Evolutionary conservation across 83 land plant genomes (phyloP).

Genomic region (Picea abies): DNA sequence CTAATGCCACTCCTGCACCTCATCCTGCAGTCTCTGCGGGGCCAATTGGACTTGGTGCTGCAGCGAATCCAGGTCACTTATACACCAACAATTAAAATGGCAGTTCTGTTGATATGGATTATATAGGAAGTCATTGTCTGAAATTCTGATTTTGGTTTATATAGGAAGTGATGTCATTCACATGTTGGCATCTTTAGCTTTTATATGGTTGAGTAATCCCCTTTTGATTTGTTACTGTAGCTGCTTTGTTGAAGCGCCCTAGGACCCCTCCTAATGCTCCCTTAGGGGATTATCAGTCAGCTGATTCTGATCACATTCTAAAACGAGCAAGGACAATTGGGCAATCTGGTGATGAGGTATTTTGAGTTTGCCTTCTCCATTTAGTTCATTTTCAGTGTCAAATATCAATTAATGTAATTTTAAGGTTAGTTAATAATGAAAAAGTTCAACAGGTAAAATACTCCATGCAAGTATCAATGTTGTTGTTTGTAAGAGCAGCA

Average conservation of each 20-base stretch:
- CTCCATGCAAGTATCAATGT: neutral
- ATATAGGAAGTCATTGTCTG: no score
- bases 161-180: neutral
- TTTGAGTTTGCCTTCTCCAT: neutral
- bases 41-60: constrained; percentile 68
- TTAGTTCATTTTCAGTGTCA: neutral
- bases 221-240: constrained; percentile 24
- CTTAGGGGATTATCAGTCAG: constrained; percentile 86
- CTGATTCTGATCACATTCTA: constrained; percentile 94
- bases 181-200: neutral
- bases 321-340: constrained; percentile 79
- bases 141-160: neutral
- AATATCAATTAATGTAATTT: neutral
- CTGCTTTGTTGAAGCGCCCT: constrained; percentile 88
- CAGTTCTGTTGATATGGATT: neutral
- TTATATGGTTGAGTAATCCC: neutral
- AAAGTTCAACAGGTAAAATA: neutral
- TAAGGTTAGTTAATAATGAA: neutral
- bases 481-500: neutral
- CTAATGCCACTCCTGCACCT: constrained; percentile 80
- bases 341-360: constrained; percentile 79
- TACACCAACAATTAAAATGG: neutral
- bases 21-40: constrained; percentile 82
- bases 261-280: constrained; percentile 86
- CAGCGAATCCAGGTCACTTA: constrained; percentile 67